Evolutionary conservation across 164 flowering plant genomes (phyloP), one percentile per base, ranked within the genome.

Genomic region (Nelumbo lutea): DNA sequence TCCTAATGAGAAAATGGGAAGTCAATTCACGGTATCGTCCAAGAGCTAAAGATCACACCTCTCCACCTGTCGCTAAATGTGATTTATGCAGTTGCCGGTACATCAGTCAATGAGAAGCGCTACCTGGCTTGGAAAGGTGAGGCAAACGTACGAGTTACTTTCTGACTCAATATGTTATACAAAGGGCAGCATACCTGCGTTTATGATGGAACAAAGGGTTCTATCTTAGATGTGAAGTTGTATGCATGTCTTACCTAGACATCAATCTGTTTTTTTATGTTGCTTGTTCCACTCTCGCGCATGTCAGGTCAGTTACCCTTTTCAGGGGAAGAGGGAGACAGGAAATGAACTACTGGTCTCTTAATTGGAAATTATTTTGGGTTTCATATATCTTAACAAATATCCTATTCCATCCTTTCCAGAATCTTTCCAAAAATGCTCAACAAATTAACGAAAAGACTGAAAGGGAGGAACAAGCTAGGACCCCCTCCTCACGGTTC

Each of bases 1-100:
- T 65, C 94, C 94, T 11, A 85, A 87, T 72, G 82, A 81, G 94
- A 88, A 77, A 88, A 87, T 74, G 91, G 94, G 43, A 84, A 76
- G 73, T 87, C 87, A 40, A 73, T 88, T 6, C 87, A 81, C 65
- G 82, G 79, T 62, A 79, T 88, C 42, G 79, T 86, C 61, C 86
- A 81, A 68, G 83, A 79, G 68, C 59, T 88, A 44, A 80, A 75
- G 68, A 82, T 71, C 67, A 78, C 87, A 56, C 85, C 85, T 9
- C 75, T 81, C 15, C 64, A 76, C 55, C 39, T 71, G 9, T 61
- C 85, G 45, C 87, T 85, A 44, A 83, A 82, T 60, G 84, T 83
- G 72, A 67, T 88, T 57, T 80, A 72, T 73, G 68, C 74, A 65
- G 76, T 84, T 13, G 90, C 85, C 61, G 93, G 93, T 72, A 78